Percentiles rank a stretch among this genome's conserved stretches.
Evolutionary conservation across 2,329 filamentous ascomycete species (phyloP).

Genomic region (Nemania serpens): DNA sequence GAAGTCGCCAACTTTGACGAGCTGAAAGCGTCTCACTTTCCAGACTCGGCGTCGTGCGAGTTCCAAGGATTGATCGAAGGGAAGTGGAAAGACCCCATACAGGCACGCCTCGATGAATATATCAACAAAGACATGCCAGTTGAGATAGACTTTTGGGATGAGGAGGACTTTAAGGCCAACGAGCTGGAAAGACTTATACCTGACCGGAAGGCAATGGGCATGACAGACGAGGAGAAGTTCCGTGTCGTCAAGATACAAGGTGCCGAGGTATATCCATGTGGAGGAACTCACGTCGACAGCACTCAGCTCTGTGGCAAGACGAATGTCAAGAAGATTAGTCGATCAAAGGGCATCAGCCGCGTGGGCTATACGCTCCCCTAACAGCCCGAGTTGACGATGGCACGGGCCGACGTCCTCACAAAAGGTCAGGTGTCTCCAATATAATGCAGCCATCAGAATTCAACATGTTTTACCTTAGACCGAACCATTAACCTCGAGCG

Average conservation of each 20-base stretch:
- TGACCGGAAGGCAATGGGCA: conserved; percentile 47
- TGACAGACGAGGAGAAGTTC: conserved; percentile 57
- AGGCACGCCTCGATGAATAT: conserved; percentile 63
- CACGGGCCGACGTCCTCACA: neutral
- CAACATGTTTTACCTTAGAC: conserved; percentile 3
- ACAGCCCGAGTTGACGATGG: neutral
- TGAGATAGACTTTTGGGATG: conserved; percentile 69
- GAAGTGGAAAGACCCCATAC: conserved; percentile 65
- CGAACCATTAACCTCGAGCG: conserved; percentile 4
- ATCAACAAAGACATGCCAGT: conserved; percentile 61
- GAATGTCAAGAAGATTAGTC: conserved; percentile 68
- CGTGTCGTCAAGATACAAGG: conserved; percentile 72
- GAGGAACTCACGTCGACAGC: conserved; percentile 71
- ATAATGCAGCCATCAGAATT: conserved; percentile 9
- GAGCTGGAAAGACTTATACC: conserved; percentile 62
- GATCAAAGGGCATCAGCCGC: conserved; percentile 65
- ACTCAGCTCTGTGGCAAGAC: conserved; percentile 64
- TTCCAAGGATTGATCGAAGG: conserved; percentile 70
- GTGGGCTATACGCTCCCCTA: conserved; percentile 53
- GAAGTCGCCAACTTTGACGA: conserved; percentile 63
- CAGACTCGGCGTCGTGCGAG: conserved; percentile 68
- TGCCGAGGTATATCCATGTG: conserved; percentile 73
- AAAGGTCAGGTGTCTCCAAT: neutral
- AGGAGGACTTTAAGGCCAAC: conserved; percentile 60
- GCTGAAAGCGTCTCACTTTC: conserved; percentile 73